Evolutionary conservation across 176 grass and related monocot genomes (phyloP).

Genomic region (Oryza punctata): DNA sequence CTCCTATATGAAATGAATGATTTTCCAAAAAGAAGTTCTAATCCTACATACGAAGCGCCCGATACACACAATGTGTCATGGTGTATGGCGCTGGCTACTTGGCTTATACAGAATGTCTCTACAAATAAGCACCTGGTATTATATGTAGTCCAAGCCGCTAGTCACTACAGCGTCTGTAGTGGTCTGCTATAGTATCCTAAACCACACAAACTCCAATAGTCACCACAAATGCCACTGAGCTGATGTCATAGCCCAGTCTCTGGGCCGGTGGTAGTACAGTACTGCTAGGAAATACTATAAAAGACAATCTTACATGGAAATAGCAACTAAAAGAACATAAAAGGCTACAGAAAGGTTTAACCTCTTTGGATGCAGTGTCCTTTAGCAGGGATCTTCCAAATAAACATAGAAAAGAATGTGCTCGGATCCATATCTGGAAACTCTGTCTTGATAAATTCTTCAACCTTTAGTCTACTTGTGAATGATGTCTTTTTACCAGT

Average conservation of each 20-base stretch:
- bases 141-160: not conserved
- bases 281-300: not conserved
- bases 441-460: constrained; percentile 79
- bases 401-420: constrained; percentile 87
- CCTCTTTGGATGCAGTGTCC: constrained; percentile 42
- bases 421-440: constrained; percentile 60
- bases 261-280: not conserved
- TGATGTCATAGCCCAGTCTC: constrained; percentile 20
- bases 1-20: constrained; percentile 5
- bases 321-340: constrained; percentile 28
- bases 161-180: constrained; percentile 6
- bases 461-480: constrained; percentile 62
- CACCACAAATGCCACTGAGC: constrained; percentile 26
- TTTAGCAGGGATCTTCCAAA: constrained; percentile 78
- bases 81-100: not conserved
- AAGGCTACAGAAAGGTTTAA: constrained; percentile 33
- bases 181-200: not conserved
- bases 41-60: not conserved
- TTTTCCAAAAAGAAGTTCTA: constrained; percentile 3
- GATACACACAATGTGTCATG: not conserved
- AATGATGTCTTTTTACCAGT: constrained; percentile 55
- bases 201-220: not conserved
- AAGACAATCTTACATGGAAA: constrained; percentile 2
- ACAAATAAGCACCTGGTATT: constrained; percentile 16
- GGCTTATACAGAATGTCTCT: not conserved